Conservation (phyloP, 2,329 filamentous ascomycete species). For the Penicillium sclerotiorum region DNA sequence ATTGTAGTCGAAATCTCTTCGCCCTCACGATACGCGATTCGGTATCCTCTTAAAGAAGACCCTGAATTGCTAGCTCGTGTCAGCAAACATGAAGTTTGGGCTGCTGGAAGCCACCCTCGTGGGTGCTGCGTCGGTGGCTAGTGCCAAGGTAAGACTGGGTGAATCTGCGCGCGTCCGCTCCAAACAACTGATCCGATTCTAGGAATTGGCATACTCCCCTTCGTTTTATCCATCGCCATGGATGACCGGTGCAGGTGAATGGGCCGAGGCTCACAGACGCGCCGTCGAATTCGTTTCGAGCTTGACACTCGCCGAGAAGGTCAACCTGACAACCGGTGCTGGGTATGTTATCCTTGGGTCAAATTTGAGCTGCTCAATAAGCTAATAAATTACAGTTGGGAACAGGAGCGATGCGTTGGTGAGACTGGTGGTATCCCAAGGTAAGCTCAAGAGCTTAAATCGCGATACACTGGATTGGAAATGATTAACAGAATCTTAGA, state of each 20-base stretch:
- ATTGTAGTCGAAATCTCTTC: too few species aligned
- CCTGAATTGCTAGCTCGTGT: not conserved
- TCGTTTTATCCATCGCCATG: conserved; percentile 86
- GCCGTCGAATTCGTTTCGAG: conserved; percentile 80
- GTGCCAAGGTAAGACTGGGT: conserved; percentile 33
- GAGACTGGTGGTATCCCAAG: conserved; percentile 58
- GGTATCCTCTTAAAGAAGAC: not conserved
- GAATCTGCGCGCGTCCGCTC: too few species aligned
- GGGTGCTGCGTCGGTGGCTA: conserved; percentile 34
- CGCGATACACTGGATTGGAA: not conserved
- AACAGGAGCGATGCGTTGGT: conserved; percentile 74
- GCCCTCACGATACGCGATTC: too few species aligned
- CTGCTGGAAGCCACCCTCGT: conserved; percentile 37
- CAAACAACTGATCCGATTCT: too few species aligned
- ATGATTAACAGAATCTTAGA: conserved; percentile 17
- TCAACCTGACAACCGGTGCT: conserved; percentile 90
- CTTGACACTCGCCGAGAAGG: conserved; percentile 83
- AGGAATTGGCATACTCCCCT: conserved; percentile 51
- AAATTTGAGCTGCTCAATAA: not conserved
- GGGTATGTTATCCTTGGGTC: conserved; percentile 59
- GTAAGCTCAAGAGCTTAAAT: conserved; percentile 18
- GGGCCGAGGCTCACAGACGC: conserved; percentile 74
- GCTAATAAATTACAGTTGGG: conserved; percentile 54
- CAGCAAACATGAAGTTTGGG: conserved; percentile 37
- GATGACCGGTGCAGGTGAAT: conserved; percentile 73